Evolutionary conservation across 371 early-diverging fungal species (phyloP), one percentile per base, ranked within the genome.

Genomic region (Lichtheimia corymbifera): DNA sequence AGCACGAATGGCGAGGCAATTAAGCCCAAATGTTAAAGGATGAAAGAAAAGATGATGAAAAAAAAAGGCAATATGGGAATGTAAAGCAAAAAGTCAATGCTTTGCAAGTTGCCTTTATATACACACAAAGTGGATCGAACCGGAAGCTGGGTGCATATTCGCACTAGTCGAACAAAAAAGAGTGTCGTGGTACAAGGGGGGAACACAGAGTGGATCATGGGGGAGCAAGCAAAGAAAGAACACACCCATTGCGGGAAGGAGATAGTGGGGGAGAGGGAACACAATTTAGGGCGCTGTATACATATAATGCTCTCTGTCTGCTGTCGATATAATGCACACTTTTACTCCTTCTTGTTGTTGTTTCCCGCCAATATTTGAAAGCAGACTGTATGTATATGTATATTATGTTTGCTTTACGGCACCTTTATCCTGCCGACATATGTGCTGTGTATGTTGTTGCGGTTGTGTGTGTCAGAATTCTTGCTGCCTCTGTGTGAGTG

Each of bases 351-450:
- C n/a, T 22, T 22, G 18, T 22, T 55, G 42, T 24, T 24, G 15
- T 55, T 57, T 49, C 58, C 58, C 58, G 58, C 58, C 58, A 28
- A 17, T 28, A 57, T 57, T 57, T 27, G n/a, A 57, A 49, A 57
- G 47, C 15, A 44, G 47, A 57, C 58, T 25, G 9, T 22, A 25
- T 30, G 35, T 30, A 40, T 53, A 41, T 41, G 54, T 53, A 40
- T 40, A 6, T 35, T 11, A 35, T 35, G 35, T 35, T 35, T 35
- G 35, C 35, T 35, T 35, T 35, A 35, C 35, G 35, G 35, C 35
- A 35, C 35, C 35, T 35, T 35, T 35, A 35, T 35, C 35, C 35
- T 35, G 35, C 35, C 35, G 35, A 35, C 35, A 56, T 22, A 11
- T 22, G 2, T 45, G 25, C 13, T 51, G 1, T 4, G 5, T 7